Evolutionary conservation across 768 basidiomycete species (phyloP).

Genomic region (Podaxis sp.): DNA sequence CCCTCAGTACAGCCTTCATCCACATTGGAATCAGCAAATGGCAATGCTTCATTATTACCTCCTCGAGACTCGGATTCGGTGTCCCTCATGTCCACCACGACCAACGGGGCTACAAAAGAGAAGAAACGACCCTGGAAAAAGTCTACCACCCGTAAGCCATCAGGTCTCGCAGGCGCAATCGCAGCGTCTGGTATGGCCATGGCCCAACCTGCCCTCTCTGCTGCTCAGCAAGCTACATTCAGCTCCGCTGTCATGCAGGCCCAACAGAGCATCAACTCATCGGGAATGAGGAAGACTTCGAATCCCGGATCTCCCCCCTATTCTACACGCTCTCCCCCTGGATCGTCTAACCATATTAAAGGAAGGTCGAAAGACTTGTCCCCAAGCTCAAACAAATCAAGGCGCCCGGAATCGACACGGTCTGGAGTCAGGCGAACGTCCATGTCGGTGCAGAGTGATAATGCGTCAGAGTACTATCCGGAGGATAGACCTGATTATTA

Average conservation of each 20-base stretch:
- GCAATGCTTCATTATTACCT: conserved; percentile 11
- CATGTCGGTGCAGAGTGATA: conserved; percentile 28
- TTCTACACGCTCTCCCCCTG: conserved; percentile 27
- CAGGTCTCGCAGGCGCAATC: conserved; percentile 65
- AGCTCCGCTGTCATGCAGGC: conserved; percentile 4
- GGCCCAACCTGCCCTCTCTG: conserved; percentile 52
- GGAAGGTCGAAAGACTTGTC: conserved; percentile 27
- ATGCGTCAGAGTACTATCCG: conserved; percentile 29
- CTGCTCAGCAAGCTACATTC: conserved; percentile 40
- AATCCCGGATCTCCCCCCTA: conserved; percentile 23
- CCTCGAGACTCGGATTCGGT: conserved; percentile 23
- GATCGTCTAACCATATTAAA: conserved; percentile 16
- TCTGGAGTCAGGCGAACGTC: conserved; percentile 21
- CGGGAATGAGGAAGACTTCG: conserved; percentile 13
- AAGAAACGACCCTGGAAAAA: conserved; percentile 47
- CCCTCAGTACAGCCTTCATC: conserved; percentile 4
- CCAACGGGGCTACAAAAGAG: conserved; percentile 22
- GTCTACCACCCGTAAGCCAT: conserved; percentile 45
- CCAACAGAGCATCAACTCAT: background rate
- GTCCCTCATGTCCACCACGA: conserved; percentile 24
- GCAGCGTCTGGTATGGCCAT: conserved; percentile 68
- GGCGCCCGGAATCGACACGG: background rate
- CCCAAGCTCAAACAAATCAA: conserved; percentile 31
- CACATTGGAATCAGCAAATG: conserved; percentile 15
- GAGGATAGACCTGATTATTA: conserved; percentile 38